Base-by-base conservation (phyloP, 1,284 basidiomycete genomes). In the Trichosporon coremiiforme region DNA sequence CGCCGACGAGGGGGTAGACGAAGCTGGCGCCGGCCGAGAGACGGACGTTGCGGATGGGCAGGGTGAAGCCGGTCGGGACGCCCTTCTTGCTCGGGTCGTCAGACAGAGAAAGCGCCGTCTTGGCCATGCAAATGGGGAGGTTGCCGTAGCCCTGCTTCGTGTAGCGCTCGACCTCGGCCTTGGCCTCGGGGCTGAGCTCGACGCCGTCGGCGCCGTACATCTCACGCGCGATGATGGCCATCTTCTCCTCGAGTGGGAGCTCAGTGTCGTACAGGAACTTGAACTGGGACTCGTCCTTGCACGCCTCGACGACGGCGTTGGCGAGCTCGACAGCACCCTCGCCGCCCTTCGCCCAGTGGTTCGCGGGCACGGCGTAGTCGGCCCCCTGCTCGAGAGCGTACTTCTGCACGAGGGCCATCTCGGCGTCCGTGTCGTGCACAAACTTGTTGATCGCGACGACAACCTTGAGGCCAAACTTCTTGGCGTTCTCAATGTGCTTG, bases 361-460 rank as follows among this genome's bases (percentile, higher is more conserved):
- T 96, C 80, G 92, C 93, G 68, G 97, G 90, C 8, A 98, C 91
- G 33, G 96, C 97, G 70, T 93, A 94, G 82, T 99, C 94, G 33
- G 97, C 96, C 66, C 97, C 96, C 17, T 90, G 93, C 63, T 87
- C 86, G 36, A 95, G 87, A 15, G 96, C 89, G 80, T 91, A 88
- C 76, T 91, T 87, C 69, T 90, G 89, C 57, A 99, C 88, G 67
- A 98, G 89, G 70, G 90, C 90, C 69, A 98, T 89, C 82, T 99
- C 96, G 47, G 95, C 93, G 29, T 88, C 86, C 9, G 97, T 93
- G 84, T 99, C 96, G 74, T 93, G 90, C 92, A 92, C 87, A 84
- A 99, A 99, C 82, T 90, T 90, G 86, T 99, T 99, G 85, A 99
- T 89, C 66, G 91, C 97, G 53, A 99, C 91, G 73, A 99, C 90